These are phyloP conservation scores for Zoysia japonica DNA, from an alignment of 176 grass and related monocot genomes.

Conservation along the genomic window DNA sequence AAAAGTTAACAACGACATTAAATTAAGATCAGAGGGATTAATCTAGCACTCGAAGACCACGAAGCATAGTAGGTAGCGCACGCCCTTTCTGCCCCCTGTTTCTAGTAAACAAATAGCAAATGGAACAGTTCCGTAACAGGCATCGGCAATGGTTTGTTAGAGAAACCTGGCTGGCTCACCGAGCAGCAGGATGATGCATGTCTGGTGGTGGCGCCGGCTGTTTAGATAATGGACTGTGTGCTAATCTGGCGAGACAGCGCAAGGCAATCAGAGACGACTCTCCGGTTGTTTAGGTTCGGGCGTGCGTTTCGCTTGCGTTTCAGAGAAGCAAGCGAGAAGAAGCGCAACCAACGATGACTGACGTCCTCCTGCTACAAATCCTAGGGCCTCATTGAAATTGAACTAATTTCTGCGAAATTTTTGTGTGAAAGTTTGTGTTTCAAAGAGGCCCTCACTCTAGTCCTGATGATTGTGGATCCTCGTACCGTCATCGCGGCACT, in stretches of 20 bases:
- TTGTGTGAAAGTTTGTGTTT: too few relatives aligned
- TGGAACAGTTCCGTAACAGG: conserved; percentile 11
- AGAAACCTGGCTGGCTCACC: neutral
- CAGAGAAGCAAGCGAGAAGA: neutral
- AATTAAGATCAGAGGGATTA: neutral
- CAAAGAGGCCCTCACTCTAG: too few relatives aligned
- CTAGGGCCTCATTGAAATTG: too few relatives aligned
- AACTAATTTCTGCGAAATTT: too few relatives aligned
- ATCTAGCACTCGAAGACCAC: neutral
- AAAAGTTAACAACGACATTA: too few relatives aligned
- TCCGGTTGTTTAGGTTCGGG: neutral
- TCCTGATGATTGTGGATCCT: neutral
- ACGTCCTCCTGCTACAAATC: neutral
- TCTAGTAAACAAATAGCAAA: neutral
- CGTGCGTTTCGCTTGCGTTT: conserved; percentile 7
- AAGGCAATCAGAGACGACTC: neutral
- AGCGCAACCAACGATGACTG: conserved; percentile 1
- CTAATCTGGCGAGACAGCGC: neutral
- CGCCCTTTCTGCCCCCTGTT: neutral
- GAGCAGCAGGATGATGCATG: neutral
- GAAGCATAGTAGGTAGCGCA: neutral
- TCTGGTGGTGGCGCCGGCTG: neutral
- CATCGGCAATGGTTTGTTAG: neutral
- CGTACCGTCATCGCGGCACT: neutral
- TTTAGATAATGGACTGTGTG: neutral